A percentile compares a stretch with the other conserved stretches of the same genome.
These are phyloP conservation scores for Pelagomonas calceolata DNA, from an alignment of 108 stramenopile genomes.

Conservation along the genomic window DNA sequence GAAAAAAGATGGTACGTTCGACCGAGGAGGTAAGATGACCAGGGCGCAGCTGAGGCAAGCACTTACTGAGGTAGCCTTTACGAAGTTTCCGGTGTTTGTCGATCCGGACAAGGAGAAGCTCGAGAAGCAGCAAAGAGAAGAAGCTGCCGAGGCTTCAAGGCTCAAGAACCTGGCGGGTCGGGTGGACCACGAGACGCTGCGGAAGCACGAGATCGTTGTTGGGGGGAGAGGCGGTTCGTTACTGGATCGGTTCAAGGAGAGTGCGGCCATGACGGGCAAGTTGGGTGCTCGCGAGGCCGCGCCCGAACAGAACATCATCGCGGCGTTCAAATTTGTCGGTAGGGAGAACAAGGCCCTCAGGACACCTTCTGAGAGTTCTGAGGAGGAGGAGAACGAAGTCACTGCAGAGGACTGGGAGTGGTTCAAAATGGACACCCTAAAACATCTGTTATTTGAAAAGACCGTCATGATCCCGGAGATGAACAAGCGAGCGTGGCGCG, in stretches of 20 bases:
- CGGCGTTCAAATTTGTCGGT: no score
- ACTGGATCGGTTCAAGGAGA: not conserved
- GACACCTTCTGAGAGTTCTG: not conserved
- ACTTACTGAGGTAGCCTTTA: slow-evolving; percentile 31
- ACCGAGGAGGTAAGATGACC: slow-evolving; percentile 9
- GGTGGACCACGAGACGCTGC: no score
- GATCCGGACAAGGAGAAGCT: not conserved
- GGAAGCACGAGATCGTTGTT: no score
- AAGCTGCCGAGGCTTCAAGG: not conserved
- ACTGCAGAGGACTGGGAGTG: no score
- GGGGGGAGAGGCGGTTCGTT: no score
- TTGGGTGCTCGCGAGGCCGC: no score
- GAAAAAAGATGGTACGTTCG: slow-evolving; percentile 22
- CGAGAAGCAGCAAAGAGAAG: not conserved
- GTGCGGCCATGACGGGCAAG: no score
- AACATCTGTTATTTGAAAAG: slow-evolving; percentile 26
- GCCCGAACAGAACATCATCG: no score
- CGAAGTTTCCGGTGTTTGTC: slow-evolving; percentile 17
- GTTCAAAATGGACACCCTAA: not conserved
- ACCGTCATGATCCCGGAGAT: slow-evolving; percentile 40
- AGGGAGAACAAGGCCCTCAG: not conserved
- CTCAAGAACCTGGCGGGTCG: not conserved
- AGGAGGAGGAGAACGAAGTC: not conserved
- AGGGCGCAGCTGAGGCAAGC: slow-evolving; percentile 19
- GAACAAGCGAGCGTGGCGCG: slow-evolving; percentile 40